Conservation (phyloP, 2,329 filamentous ascomycete genomes). For the Colletotrichum siamense region DNA sequence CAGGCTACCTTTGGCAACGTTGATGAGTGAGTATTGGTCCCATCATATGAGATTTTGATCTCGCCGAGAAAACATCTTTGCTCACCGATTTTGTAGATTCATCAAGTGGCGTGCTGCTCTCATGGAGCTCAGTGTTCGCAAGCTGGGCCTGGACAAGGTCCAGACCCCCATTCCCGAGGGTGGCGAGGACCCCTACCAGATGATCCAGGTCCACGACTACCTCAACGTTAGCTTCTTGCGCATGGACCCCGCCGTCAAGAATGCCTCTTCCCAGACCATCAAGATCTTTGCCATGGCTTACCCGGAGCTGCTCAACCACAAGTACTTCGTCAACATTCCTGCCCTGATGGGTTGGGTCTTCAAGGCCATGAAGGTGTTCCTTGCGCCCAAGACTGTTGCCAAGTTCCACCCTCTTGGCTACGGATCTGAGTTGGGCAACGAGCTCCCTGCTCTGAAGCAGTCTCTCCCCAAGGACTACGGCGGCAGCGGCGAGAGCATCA, state of each 20-base stretch:
- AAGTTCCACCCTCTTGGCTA: slow-evolving; percentile 82
- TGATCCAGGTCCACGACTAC: slow-evolving; percentile 95
- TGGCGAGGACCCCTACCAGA: slow-evolving; percentile 84
- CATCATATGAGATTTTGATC: not conserved
- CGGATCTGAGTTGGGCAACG: slow-evolving; percentile 70
- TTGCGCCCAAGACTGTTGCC: slow-evolving; percentile 75
- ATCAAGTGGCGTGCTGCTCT: slow-evolving; percentile 88
- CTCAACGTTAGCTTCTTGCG: slow-evolving; percentile 85
- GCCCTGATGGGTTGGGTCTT: slow-evolving; percentile 90
- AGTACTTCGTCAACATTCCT: slow-evolving; percentile 97
- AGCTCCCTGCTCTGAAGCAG: slow-evolving; percentile 63
- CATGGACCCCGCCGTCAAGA: slow-evolving; percentile 76
- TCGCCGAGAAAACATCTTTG: not conserved
- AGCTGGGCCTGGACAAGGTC: slow-evolving; percentile 73
- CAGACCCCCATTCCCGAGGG: slow-evolving; percentile 75
- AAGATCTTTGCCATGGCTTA: slow-evolving; percentile 82
- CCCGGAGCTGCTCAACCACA: slow-evolving; percentile 82
- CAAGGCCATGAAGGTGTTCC: slow-evolving; percentile 75
- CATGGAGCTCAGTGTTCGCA: slow-evolving; percentile 84
- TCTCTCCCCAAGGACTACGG: slow-evolving; percentile 80
- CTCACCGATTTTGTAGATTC: slow-evolving; percentile 62
- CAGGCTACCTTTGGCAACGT: slow-evolving; percentile 85
- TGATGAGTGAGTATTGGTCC: slow-evolving; percentile 67
- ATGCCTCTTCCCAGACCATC: slow-evolving; percentile 71
- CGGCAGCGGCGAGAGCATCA: slow-evolving; percentile 64